Conservation (phyloP, 148 eudicot species). For the Fagopyrum esculentum region DNA sequence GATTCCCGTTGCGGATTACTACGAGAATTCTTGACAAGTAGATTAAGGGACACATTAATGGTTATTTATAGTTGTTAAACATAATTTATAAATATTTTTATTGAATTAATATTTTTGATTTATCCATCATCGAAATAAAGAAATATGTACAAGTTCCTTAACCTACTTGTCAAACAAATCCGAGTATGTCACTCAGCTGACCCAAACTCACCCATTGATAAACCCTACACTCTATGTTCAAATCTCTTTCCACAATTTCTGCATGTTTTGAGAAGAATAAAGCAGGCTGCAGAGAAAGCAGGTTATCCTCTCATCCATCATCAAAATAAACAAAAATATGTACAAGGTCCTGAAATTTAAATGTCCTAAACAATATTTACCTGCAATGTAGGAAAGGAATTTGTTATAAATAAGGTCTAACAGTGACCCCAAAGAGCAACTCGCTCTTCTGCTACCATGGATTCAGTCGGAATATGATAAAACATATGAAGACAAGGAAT, state of each 20-base stretch:
- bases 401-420: constrained; percentile 70
- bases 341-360: not conserved
- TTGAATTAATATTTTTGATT: no score
- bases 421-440: constrained; percentile 66
- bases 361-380: constrained; percentile 14
- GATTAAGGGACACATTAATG: no score
- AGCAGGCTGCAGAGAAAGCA: constrained; percentile 54
- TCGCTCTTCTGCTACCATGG: constrained; percentile 58
- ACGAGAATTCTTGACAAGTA: no score
- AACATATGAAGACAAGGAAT: not conserved
- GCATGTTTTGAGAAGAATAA: constrained; percentile 89
- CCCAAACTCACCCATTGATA: no score
- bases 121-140: no score
- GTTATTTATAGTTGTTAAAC: no score
- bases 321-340: not conserved
- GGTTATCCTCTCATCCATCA: not conserved
- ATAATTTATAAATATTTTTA: no score
- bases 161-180: no score
- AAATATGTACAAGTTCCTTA: no score
- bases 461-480: constrained; percentile 52
- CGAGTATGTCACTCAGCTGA: no score
- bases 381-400: constrained; percentile 86
- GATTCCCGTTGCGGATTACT: no score
- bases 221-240: no score
- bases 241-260: constrained; percentile 62